Base-by-base conservation (phyloP, 225 moss, liverwort and hornwort genomes). In the Sphagnum contortum region DNA sequence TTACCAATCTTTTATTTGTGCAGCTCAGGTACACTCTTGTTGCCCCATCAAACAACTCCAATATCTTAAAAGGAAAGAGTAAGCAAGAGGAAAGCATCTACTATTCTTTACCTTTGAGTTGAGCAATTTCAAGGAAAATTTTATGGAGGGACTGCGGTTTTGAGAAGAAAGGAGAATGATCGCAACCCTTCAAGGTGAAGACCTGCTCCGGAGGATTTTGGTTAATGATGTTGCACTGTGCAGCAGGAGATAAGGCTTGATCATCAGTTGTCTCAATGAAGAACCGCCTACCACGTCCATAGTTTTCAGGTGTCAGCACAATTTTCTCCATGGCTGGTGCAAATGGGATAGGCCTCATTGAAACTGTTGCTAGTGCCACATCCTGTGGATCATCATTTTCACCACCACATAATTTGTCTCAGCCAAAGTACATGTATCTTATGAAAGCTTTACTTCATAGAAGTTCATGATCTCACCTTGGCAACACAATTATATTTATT, bases 101-200 rank as follows among this genome's bases (percentile, higher is more conserved):
- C 0, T 65, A 77, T 55, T 70, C 76, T 64, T 80, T 89, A 62
- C 66, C 76, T 78, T 75, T 81, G 70, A 98, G 71, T 72, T 77
- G 78, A 5, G 98, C 98, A 50, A 98, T 93, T 70, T 98, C 98
- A 60, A 91, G 63, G 44, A 98, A 70, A 14, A 81, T 64, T 82
- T 84, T 98, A 72, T 93, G 85, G 71, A 98, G 73, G 6, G 89
- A 87, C 69, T 93, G 93, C 51, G 98, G 98, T 82, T 89, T 98
- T 48, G 98, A 98, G 73, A 98, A 91, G 77, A 98, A 98, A 49
- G 98, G 98, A 53, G 93, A 85, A 76, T 98, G 98, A 70, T 98
- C 98, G 70, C 98, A 88, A 46, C 91, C 87, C 82, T 89, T 98
- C 61, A 98, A 71, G 50, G 82, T 91, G 57, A 84, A 98, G 14